Conservation (phyloP, 2,329 filamentous ascomycete species). For the Geoglossum cookeanum region DNA sequence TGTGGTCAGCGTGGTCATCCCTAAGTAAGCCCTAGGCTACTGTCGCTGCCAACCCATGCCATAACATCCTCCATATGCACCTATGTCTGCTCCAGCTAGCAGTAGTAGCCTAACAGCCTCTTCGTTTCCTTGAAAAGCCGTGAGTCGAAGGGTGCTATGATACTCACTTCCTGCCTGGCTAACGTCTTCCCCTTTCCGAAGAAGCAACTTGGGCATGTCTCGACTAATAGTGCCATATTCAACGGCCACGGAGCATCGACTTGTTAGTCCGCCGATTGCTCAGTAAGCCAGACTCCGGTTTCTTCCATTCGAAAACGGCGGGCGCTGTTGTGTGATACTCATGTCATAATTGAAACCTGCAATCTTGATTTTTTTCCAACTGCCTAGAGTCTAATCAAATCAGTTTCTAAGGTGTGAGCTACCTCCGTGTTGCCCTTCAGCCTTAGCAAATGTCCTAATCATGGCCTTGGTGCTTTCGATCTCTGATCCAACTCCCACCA, state of each 20-base stretch:
- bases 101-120: neutral
- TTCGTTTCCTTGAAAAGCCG: conserved; percentile 10
- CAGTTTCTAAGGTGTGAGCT: neutral
- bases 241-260: neutral
- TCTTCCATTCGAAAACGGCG: neutral
- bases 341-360: neutral
- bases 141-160: conserved; percentile 3
- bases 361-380: neutral
- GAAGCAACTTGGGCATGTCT: neutral
- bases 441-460: neutral
- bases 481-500: neutral
- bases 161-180: neutral
- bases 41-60: too few relatives aligned
- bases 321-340: neutral
- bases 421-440: neutral
- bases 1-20: neutral
- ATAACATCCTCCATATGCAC: too few relatives aligned
- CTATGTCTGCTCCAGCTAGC: neutral
- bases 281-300: neutral
- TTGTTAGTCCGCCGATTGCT: neutral
- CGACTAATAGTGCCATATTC: neutral
- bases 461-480: neutral
- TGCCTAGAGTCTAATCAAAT: neutral
- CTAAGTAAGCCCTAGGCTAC: too few relatives aligned
- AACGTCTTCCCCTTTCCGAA: neutral